Conservation (phyloP, 768 basidiomycete genomes). For the Suillus lakei region DNA sequence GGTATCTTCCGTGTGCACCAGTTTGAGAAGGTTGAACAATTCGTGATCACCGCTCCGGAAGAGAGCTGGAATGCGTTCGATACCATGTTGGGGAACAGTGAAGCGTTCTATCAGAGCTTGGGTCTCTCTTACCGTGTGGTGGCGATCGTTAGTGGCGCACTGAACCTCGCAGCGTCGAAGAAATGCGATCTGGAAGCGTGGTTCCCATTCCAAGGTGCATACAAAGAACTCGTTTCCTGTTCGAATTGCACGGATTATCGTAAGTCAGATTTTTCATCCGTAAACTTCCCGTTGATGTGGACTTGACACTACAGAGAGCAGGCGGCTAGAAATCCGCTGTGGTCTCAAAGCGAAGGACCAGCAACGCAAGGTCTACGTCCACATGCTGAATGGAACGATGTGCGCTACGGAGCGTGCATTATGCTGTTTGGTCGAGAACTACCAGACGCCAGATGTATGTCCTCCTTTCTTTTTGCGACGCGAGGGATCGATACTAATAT, state of each 20-base stretch:
- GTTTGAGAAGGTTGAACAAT: conserved; percentile 99
- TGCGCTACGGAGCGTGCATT: conserved; percentile 97
- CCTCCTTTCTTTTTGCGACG: conserved; percentile 1
- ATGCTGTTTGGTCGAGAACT: conserved; percentile 98
- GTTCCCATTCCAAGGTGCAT: conserved; percentile 97
- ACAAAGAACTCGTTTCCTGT: conserved; percentile 97
- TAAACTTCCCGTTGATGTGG: not conserved
- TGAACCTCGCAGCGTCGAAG: conserved; percentile 96
- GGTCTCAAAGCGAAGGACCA: conserved; percentile 93
- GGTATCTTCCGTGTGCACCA: conserved; percentile 99
- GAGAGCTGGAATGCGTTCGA: conserved; percentile 96
- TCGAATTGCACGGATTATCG: conserved; percentile 99
- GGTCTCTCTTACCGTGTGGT: conserved; percentile 92
- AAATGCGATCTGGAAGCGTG: conserved; percentile 99
- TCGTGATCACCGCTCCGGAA: conserved; percentile 92
- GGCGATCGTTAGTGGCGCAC: conserved; percentile 92
- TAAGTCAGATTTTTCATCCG: conserved; percentile 47
- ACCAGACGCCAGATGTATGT: conserved; percentile 91
- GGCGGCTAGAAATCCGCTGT: conserved; percentile 91
- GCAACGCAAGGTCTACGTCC: conserved; percentile 90
- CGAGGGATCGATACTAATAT: conserved; percentile 5
- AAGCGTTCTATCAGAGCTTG: conserved; percentile 96
- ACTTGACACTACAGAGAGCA: conserved; percentile 64
- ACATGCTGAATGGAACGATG: conserved; percentile 98
- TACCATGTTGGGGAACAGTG: conserved; percentile 85